Base-by-base conservation (phyloP, 108 stramenopile species). In the Cylindrotheca closterium region DNA sequence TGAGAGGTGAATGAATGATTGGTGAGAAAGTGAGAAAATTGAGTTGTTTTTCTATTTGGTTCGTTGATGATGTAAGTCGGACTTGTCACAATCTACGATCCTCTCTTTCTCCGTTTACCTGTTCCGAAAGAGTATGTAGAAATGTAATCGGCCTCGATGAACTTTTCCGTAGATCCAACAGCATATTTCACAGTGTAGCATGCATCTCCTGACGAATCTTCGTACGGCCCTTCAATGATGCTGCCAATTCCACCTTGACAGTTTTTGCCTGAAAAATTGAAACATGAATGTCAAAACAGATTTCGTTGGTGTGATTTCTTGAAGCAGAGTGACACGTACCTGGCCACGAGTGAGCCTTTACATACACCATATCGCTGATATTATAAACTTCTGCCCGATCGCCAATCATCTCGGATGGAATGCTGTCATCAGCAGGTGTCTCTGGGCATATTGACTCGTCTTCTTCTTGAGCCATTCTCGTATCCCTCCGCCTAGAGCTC, bases 321-420 rank as follows among this genome's bases (percentile, higher is more conserved):
- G n/a, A n/a, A n/a, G n/a, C n/a, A n/a, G n/a, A n/a, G n/a, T n/a
- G 37, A 10, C 10, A 42, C 60, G 48, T 51, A 29, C 55, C 61
- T 27, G 70, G 55, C 70, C 70, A 71, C 1, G 70, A 34, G 51
- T 71, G 70, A n/a, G 19, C 29, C 52, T 73, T 34, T 18, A 73
- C 64, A 30, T 49, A 55, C 0, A 73, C 72, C 1, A 73, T 42
- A 47, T 65, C 72, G 0, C 72, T 58, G 4, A 46, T 55, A 26
- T 47, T n/a, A 25, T 65, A 65, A 22, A 27, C 31, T 15, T 28
- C 21, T 21, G 45, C 18, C 4, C 17, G 51, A 5, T 51, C 32
- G 12, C 46, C 51, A 21, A 5, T 58, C 58, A 19, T 3, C 37
- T 12, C 31, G 4, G 18, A 42, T 8, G 22, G 33, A 2, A 37